Evolutionary conservation across 1,284 basidiomycete genomes (phyloP).

Genomic region (Stygiomarasmius scandens): DNA sequence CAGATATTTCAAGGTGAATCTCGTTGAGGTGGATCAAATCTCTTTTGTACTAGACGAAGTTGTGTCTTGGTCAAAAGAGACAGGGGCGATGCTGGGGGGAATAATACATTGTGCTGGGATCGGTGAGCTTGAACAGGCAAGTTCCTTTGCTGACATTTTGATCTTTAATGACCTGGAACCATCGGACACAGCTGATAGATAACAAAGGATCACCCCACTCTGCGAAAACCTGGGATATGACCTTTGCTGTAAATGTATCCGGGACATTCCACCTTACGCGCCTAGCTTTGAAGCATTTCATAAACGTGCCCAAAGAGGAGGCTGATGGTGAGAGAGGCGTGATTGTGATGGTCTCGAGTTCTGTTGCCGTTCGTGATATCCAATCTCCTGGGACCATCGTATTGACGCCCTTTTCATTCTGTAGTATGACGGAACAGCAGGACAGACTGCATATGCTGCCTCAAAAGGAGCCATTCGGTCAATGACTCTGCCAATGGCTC

Average conservation of each 20-base stretch:
- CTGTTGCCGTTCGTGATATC: slow-evolving; percentile 49
- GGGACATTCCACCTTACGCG: slow-evolving; percentile 58
- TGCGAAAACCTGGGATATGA: slow-evolving; percentile 51
- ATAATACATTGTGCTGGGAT: slow-evolving; percentile 59
- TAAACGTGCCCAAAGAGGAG: slow-evolving; percentile 45
- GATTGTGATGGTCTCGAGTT: slow-evolving; percentile 54
- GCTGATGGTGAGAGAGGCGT: slow-evolving; percentile 55
- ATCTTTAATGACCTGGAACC: no score
- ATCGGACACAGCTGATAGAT: slow-evolving; percentile 42
- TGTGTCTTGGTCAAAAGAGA: slow-evolving; percentile 45
- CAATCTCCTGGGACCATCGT: no score
- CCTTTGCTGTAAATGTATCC: slow-evolving; percentile 52
- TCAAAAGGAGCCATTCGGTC: slow-evolving; percentile 55
- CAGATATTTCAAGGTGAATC: slow-evolving; percentile 48
- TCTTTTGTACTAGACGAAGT: slow-evolving; percentile 41
- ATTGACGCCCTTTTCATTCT: neutral
- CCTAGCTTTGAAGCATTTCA: slow-evolving; percentile 48
- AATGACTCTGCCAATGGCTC: slow-evolving; percentile 58
- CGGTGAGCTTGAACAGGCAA: slow-evolving; percentile 24
- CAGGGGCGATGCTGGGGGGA: slow-evolving; percentile 48
- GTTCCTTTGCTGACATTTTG: neutral
- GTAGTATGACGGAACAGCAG: slow-evolving; percentile 50
- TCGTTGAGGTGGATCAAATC: slow-evolving; percentile 41
- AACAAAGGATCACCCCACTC: slow-evolving; percentile 45
- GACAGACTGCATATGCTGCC: slow-evolving; percentile 55